A percentile compares a stretch with the other conserved stretches of the same genome.
phyloP scores from a whole-genome alignment of 169 alveolate genomes.

The Nephromyces sp. region DNA sequence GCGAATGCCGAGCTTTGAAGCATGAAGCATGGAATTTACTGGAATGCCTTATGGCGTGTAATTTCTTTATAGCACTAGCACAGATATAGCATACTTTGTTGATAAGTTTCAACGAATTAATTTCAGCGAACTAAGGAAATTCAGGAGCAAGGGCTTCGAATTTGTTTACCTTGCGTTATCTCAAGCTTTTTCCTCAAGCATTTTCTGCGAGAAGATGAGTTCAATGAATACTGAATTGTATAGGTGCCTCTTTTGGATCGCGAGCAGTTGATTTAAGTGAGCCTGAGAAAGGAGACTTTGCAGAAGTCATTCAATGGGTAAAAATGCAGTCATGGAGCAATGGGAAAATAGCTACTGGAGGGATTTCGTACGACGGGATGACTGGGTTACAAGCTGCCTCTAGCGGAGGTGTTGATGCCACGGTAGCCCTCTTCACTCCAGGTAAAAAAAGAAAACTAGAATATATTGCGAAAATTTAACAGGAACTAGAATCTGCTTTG shows the following conservation, averaged over 20 bases:
- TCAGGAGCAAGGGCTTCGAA: not conserved
- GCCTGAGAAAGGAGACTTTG: conserved; percentile 34
- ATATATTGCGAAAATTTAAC: too few species aligned
- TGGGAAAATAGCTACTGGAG: conserved; percentile 46
- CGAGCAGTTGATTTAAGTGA: conserved; percentile 43
- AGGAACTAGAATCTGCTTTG: too few species aligned
- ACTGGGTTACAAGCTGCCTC: conserved; percentile 46
- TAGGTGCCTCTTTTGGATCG: conserved; percentile 48
- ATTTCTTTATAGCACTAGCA: not conserved
- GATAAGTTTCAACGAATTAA: not conserved
- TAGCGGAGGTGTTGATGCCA: conserved; percentile 18
- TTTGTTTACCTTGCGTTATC: not conserved
- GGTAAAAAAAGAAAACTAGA: too few species aligned
- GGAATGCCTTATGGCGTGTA: not conserved
- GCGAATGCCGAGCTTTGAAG: too few species aligned
- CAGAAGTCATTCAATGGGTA: conserved; percentile 36
- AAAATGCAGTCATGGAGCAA: conserved; percentile 40
- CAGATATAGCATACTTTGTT: not conserved
- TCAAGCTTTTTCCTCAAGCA: not conserved
- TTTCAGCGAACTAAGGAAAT: not conserved
- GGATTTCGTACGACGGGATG: conserved; percentile 54
- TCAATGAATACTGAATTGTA: not conserved
- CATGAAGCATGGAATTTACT: too few species aligned
- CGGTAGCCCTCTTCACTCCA: too few species aligned
- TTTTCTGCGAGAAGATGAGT: not conserved